These are phyloP conservation scores for Plasmodium vivax DNA, from an alignment of 169 alveolate species.

Conservation along the genomic window DNA sequence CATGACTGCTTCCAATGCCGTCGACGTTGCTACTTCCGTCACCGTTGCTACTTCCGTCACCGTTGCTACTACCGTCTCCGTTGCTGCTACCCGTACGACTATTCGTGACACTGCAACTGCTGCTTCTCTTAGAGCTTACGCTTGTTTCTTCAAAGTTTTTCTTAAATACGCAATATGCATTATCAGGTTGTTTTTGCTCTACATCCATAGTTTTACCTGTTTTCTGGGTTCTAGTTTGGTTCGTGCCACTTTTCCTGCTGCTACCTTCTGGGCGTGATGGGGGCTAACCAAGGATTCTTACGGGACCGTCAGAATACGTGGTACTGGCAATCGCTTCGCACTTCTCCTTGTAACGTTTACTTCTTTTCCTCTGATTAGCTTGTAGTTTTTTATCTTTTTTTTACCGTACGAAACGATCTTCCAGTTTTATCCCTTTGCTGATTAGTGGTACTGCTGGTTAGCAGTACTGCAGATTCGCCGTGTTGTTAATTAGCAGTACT, in stretches of 20 bases:
- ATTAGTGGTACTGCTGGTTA: background rate
- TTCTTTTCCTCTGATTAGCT: background rate
- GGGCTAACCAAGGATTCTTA: background rate
- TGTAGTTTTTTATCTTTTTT: background rate
- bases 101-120: background rate
- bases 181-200: slow-evolving; percentile 2
- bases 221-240: background rate
- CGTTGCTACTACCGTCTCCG: background rate
- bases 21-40: background rate
- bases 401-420: background rate
- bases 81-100: background rate
- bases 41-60: background rate
- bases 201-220: background rate
- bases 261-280: background rate
- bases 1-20: background rate
- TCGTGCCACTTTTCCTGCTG: background rate
- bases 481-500: background rate
- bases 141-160: slow-evolving; percentile 4
- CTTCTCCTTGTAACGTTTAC: background rate
- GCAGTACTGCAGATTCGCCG: background rate
- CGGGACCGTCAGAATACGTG: background rate
- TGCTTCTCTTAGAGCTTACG: background rate
- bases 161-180: slow-evolving; percentile 3
- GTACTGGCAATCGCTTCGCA: background rate
- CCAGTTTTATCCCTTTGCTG: background rate